phyloP scores from a whole-genome alignment of 2,329 filamentous ascomycete species.

The Aspergillus fructus region DNA sequence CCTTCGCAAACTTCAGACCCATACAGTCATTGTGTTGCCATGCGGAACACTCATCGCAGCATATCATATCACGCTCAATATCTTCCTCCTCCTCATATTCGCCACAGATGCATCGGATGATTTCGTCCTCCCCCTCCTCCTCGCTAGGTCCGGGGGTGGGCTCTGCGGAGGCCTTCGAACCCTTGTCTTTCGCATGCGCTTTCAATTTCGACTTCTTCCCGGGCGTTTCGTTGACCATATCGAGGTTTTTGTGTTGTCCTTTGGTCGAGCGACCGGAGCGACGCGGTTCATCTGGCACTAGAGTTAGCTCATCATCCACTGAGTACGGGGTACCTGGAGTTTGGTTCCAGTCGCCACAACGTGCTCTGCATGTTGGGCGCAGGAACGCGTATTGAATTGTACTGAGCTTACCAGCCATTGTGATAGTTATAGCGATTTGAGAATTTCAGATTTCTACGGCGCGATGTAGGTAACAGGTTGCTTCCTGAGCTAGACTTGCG shows the following conservation, averaged over 20 bases:
- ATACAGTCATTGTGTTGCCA: conserved; percentile 99
- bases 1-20: conserved; percentile 73
- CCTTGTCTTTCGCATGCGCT: conserved; percentile 46
- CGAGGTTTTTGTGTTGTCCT: conserved; percentile 89
- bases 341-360: conserved; percentile 10
- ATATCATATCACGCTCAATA: conserved; percentile 88
- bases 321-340: conserved; percentile 3
- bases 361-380: background rate
- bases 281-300: conserved; percentile 72
- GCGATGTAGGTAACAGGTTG: conserved; percentile 24
- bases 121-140: conserved; percentile 59
- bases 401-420: conserved; percentile 63
- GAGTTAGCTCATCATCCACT: conserved; percentile 30
- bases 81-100: conserved; percentile 82
- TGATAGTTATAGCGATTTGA: conserved; percentile 29
- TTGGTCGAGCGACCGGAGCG: conserved; percentile 96
- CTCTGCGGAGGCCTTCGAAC: conserved; percentile 49
- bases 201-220: conserved; percentile 50
- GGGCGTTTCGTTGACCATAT: conserved; percentile 63
- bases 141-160: conserved; percentile 46
- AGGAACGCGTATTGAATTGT: conserved; percentile 22
- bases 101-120: conserved; percentile 92
- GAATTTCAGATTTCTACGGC: conserved; percentile 39
- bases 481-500: conserved; percentile 20
- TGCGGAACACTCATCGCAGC: conserved; percentile 84